These are phyloP conservation scores for Berkeleyomyces rouxiae DNA, from an alignment of 2,329 filamentous ascomycete species.

Conservation along the genomic window DNA sequence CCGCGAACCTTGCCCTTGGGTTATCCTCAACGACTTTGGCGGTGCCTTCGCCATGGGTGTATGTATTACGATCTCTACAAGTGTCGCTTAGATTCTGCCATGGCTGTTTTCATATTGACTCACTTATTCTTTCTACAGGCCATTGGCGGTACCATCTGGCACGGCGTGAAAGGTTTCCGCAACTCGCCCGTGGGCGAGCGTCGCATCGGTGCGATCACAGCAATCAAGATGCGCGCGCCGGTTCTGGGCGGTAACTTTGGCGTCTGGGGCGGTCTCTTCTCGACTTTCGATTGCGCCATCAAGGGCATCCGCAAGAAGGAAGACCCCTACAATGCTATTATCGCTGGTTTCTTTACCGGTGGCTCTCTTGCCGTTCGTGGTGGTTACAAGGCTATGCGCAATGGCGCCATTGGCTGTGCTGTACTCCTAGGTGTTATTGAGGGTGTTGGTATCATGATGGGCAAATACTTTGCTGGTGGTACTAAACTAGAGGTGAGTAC, in stretches of 20 bases:
- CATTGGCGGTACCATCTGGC: constrained; percentile 76
- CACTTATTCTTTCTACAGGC: constrained; percentile 29
- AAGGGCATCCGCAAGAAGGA: constrained; percentile 94
- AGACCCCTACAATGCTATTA: constrained; percentile 95
- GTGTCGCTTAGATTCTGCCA: not conserved
- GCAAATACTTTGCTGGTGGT: constrained; percentile 81
- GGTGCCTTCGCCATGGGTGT: constrained; percentile 95
- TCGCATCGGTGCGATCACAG: constrained; percentile 87
- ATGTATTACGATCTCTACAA: constrained; percentile 24
- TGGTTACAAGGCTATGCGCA: constrained; percentile 78
- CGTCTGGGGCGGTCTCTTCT: constrained; percentile 93
- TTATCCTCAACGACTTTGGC: constrained; percentile 92
- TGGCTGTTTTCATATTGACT: constrained; percentile 16
- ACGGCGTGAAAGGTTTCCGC: constrained; percentile 87
- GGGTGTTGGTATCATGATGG: constrained; percentile 89
- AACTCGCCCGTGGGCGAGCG: constrained; percentile 86
- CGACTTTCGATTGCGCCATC: constrained; percentile 88
- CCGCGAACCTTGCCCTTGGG: constrained; percentile 91
- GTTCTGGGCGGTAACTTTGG: constrained; percentile 96
- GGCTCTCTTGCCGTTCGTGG: constrained; percentile 83
- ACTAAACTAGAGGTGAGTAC: constrained; percentile 57
- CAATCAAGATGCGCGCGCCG: constrained; percentile 91
- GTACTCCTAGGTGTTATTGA: constrained; percentile 91
- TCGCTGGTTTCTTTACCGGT: constrained; percentile 91
- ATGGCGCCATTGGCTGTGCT: constrained; percentile 91